These are phyloP conservation scores for Chlorencoelia australis DNA, from an alignment of 2,329 filamentous ascomycete genomes.

Conservation along the genomic window DNA sequence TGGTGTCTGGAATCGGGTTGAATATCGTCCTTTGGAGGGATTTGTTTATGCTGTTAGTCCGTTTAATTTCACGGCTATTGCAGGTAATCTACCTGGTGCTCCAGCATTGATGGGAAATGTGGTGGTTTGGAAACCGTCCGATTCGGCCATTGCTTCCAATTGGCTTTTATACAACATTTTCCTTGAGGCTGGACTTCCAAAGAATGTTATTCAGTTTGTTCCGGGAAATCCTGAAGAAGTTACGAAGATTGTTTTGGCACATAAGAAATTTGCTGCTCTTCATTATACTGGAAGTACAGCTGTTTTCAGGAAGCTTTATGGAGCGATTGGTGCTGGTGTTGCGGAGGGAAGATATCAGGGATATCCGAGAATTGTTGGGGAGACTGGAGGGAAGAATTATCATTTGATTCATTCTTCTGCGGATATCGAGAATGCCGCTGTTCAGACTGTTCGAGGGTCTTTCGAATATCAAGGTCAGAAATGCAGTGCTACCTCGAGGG, in stretches of 20 bases:
- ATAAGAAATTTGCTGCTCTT: slow-evolving; percentile 77
- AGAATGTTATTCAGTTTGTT: slow-evolving; percentile 85
- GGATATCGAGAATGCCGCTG: slow-evolving; percentile 66
- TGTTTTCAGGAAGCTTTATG: slow-evolving; percentile 83
- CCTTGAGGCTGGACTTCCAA: slow-evolving; percentile 78
- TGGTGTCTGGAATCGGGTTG: slow-evolving; percentile 84
- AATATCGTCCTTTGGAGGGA: slow-evolving; percentile 82
- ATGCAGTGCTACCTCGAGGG: slow-evolving; percentile 74
- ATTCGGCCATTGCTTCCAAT: slow-evolving; percentile 75
- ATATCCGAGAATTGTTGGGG: slow-evolving; percentile 82
- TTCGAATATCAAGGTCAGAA: slow-evolving; percentile 92
- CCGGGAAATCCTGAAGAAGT: slow-evolving; percentile 80
- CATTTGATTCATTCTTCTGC: slow-evolving; percentile 71
- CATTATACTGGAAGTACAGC: slow-evolving; percentile 92
- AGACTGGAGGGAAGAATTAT: slow-evolving; percentile 93
- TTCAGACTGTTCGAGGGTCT: slow-evolving; percentile 75
- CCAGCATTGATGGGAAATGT: slow-evolving; percentile 90
- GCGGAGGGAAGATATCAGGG: slow-evolving; percentile 72
- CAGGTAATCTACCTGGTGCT: slow-evolving; percentile 71
- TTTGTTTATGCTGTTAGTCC: slow-evolving; percentile 91
- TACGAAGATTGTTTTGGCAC: slow-evolving; percentile 64
- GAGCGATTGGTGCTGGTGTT: slow-evolving; percentile 71
- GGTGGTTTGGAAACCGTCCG: slow-evolving; percentile 90
- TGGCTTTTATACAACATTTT: slow-evolving; percentile 86
- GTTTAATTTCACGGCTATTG: slow-evolving; percentile 96